A percentile compares a stretch with the other conserved stretches of the same genome.
These are phyloP conservation scores for Naematelia aurantialba DNA, from an alignment of 768 basidiomycete genomes.

Conservation along the genomic window DNA sequence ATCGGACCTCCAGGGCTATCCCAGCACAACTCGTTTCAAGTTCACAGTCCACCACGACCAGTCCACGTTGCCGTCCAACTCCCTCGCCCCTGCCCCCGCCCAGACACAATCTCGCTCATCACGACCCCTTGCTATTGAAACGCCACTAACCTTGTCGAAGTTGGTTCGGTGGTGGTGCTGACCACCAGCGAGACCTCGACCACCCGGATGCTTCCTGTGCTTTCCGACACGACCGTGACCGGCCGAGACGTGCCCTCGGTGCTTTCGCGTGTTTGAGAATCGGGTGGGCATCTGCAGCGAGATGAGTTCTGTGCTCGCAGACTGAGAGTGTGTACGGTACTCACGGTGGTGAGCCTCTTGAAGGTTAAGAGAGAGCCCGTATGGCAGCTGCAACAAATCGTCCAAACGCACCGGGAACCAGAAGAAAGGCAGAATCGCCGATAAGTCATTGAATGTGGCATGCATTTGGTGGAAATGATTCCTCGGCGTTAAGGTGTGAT, in stretches of 20 bases:
- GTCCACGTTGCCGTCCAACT: background rate
- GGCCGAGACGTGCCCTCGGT: constrained; percentile 98
- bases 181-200: constrained; percentile 99
- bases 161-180: constrained; percentile 99
- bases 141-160: constrained; percentile 76
- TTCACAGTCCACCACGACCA: no score
- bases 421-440: background rate
- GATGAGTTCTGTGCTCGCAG: background rate
- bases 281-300: constrained; percentile 77
- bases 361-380: constrained; percentile 8
- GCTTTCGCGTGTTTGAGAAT: constrained; percentile 96
- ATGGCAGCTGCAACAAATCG: constrained; percentile 3
- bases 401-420: background rate
- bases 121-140: background rate
- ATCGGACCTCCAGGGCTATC: no score
- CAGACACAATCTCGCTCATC: no score
- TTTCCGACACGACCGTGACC: constrained; percentile 99
- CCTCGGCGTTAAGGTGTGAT: constrained; percentile 2
- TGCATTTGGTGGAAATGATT: background rate
- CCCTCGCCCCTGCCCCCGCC: background rate
- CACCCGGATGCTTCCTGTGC: constrained; percentile 99
- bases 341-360: constrained; percentile 25
- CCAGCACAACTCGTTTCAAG: no score
- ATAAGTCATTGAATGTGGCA: constrained; percentile 2
- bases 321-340: constrained; percentile 1